A percentile compares a stretch with the other conserved stretches of the same genome.
These are phyloP conservation scores for Xylaria sp. DNA, from an alignment of 2,329 filamentous ascomycete species.

Conservation along the genomic window DNA sequence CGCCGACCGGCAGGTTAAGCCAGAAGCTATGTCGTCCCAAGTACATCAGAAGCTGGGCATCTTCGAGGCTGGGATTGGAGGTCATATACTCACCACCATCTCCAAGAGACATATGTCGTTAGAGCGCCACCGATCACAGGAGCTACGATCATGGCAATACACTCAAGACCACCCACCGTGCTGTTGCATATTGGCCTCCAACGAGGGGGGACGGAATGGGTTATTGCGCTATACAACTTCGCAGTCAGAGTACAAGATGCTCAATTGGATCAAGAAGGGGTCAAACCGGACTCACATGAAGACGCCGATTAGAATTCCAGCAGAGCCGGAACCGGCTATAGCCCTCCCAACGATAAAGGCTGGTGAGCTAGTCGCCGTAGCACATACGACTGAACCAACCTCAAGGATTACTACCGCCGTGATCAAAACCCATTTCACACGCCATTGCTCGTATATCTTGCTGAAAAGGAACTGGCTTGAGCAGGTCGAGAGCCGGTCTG, in stretches of 20 bases:
- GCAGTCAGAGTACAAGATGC: neutral
- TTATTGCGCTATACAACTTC: slow-evolving; percentile 16
- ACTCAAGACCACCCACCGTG: slow-evolving; percentile 27
- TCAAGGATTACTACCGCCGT: slow-evolving; percentile 33
- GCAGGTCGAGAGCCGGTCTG: slow-evolving; percentile 25
- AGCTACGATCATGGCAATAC: slow-evolving; percentile 32
- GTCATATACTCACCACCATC: slow-evolving; percentile 24
- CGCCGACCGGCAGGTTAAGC: slow-evolving; percentile 34
- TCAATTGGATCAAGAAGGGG: neutral
- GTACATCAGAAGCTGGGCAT: neutral
- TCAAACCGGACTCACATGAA: slow-evolving; percentile 20
- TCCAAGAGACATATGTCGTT: slow-evolving; percentile 25
- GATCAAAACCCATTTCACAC: slow-evolving; percentile 34
- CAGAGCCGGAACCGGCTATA: slow-evolving; percentile 39
- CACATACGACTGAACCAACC: slow-evolving; percentile 34
- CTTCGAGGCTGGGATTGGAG: neutral
- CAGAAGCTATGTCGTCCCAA: slow-evolving; percentile 19
- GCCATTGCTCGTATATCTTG: slow-evolving; percentile 31
- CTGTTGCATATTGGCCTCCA: slow-evolving; percentile 34
- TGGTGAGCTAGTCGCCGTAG: slow-evolving; percentile 29
- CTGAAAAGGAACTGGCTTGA: slow-evolving; percentile 24
- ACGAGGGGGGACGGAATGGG: slow-evolving; percentile 29
- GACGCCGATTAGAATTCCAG: slow-evolving; percentile 36
- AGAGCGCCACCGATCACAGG: slow-evolving; percentile 30
- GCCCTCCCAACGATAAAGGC: slow-evolving; percentile 40